Conservation (phyloP, 2,329 filamentous ascomycete species). For the Cladosporium velox region DNA sequence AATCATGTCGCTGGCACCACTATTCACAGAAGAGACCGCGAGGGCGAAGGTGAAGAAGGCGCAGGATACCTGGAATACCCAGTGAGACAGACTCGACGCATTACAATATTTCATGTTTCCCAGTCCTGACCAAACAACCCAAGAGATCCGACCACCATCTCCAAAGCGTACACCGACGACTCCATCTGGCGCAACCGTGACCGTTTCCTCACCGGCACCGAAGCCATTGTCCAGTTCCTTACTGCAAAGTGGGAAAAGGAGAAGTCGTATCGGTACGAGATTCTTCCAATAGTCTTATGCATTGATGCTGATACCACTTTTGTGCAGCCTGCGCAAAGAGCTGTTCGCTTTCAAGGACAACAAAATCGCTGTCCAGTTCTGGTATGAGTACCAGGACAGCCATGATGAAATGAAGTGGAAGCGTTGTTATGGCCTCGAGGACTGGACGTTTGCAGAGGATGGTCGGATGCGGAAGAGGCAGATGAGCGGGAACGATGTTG, state of each 20-base stretch:
- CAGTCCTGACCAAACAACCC: neutral
- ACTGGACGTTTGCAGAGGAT: slow-evolving; percentile 73
- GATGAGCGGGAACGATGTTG: slow-evolving; percentile 75
- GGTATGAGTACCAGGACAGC: slow-evolving; percentile 78
- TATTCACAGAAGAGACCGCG: slow-evolving; percentile 74
- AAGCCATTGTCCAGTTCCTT: slow-evolving; percentile 68
- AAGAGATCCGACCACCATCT: slow-evolving; percentile 66
- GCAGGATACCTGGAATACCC: slow-evolving; percentile 80
- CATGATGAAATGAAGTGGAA: slow-evolving; percentile 71
- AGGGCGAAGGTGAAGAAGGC: slow-evolving; percentile 77
- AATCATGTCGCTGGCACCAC: slow-evolving; percentile 58
- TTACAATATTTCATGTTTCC: neutral
- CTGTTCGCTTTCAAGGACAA: slow-evolving; percentile 75
- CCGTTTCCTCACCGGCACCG: slow-evolving; percentile 68
- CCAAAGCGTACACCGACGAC: slow-evolving; percentile 72
- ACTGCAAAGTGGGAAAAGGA: slow-evolving; percentile 74
- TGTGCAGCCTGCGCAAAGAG: slow-evolving; percentile 67
- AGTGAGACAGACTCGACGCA: slow-evolving; percentile 46
- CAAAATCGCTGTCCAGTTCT: slow-evolving; percentile 85
- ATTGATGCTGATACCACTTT: neutral
- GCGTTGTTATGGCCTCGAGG: slow-evolving; percentile 81
- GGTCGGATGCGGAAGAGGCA: slow-evolving; percentile 72
- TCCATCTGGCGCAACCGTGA: slow-evolving; percentile 80
- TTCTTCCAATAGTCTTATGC: neutral
- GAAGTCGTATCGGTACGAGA: slow-evolving; percentile 59